Evolutionary conservation across 2,329 filamentous ascomycete species (phyloP), one percentile per base, ranked within the genome.

Genomic region (Xylariaceae sp.): DNA sequence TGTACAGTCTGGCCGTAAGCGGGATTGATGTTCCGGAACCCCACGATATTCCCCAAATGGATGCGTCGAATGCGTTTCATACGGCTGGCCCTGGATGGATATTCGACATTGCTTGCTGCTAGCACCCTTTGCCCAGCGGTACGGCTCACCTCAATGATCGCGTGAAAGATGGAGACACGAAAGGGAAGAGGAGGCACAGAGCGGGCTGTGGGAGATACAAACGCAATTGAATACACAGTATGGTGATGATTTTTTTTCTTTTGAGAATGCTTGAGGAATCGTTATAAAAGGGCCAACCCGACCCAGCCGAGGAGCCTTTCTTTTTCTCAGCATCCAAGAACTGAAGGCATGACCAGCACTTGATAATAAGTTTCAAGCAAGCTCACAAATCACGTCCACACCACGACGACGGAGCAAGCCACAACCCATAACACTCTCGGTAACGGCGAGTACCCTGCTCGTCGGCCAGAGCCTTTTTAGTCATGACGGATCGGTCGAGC

Each of bases 391-490:
- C 12, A 37, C 12, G 48, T 12, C n/a, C 27, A 8, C 46, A 52
- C 8, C 31, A 60, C 59, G 59, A 45, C 43, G 29, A 6, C 39
- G 4, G 39, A 19, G 26, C 39, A 40, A 7, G 4, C 12, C 12
- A 8, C 42, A 30, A 32, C 59, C 50, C 57, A 64, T 48, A 62
- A 59, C 57, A 62, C 63, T 37, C 67, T 70, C 31, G 66, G 67
- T 1, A 70, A 70, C 53, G 67, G 65, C 50, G 63, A 67, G 56
- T 68, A 66, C 65, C 19, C 59, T 70, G n/a, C 57, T 61, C 41
- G 54, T 44, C 2, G 67, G 68, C 26, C 58, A 60, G 42, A 70
- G 67, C 51, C 62, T 70, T 3, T 68, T 44, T 19, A 70, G 68
- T 47, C 30, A 60, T 0, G 65, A 70, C 48, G 67, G 68, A 49